Evolutionary conservation across 345 rosid genomes (phyloP), one percentile per base, ranked within the genome.

Genomic region (Brassica cretica): DNA sequence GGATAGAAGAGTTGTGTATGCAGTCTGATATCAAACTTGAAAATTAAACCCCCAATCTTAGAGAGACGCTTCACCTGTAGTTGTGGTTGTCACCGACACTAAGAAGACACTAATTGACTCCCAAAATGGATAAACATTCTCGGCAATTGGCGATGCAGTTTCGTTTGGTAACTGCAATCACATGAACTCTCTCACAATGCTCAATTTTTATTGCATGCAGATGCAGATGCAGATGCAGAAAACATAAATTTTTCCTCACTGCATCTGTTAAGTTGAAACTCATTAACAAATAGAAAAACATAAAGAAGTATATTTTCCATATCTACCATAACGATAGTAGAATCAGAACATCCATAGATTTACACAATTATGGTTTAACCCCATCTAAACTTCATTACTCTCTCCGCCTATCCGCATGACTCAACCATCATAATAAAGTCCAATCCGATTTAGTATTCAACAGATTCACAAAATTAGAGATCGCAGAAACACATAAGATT

Each of bases 101-200:
- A 58, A 96, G 95, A 39, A 98, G 98, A 79, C 85, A 89, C 86
- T 93, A 97, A 83, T 93, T 96, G 84, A 96, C 99, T 69, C 98
- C 98, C 78, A 96, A 84, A 84, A 89, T 93, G 89, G 93, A 96
- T 18, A 91, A 78, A 44, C 99, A 96, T 81, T 96, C 99, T 10
- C 97, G 96, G 79, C 99, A 96, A 80, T 90, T 96, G 77, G 91
- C 95, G 71, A 96, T 90, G 86, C 98, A 90, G 68, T 90, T 88
- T 78, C 98, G 89, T 78, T 89, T 96, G 37, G 98, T 86, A 14
- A 96, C 95, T 25, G 87, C 84, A 74, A 93, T 90, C 74, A 96
- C 91, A 88, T 96, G 99, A 80, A 96, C 98, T 76, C 99, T 89
- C 84, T 96, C 99, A 68, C 99, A 96, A 74, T 96, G 98, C 76